These are phyloP conservation scores for Penicillium hesseltinei DNA, from an alignment of 2,329 filamentous ascomycete species.

Conservation along the genomic window DNA sequence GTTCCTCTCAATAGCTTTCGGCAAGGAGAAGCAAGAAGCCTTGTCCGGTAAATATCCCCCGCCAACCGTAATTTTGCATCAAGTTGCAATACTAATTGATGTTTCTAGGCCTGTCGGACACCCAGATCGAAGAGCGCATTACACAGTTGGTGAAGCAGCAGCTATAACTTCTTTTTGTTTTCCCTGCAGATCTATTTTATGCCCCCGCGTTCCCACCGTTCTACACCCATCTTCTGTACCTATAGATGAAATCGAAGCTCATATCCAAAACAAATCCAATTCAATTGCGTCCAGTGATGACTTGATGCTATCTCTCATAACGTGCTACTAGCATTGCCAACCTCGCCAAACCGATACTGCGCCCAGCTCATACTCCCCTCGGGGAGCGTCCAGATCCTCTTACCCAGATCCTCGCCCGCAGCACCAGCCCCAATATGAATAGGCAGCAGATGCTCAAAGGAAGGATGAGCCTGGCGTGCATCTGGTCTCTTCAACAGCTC, in stretches of 20 bases:
- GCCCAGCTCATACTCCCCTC: conserved; percentile 57
- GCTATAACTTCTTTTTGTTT: conserved; percentile 29
- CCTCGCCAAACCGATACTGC: conserved; percentile 52
- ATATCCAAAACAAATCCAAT: conserved; percentile 11
- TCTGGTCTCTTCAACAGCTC: conserved; percentile 51
- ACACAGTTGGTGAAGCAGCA: conserved; percentile 59
- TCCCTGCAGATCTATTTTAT: conserved; percentile 21
- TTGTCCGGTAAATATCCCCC: conserved; percentile 53
- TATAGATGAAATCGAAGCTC: conserved; percentile 39
- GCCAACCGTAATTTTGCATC: neutral
- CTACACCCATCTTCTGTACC: conserved; percentile 34
- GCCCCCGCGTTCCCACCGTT: conserved; percentile 26
- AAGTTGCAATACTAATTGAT: conserved; percentile 12
- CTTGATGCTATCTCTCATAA: neutral
- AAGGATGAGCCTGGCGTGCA: conserved; percentile 62
- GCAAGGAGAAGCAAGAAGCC: conserved; percentile 65
- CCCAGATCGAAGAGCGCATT: conserved; percentile 68
- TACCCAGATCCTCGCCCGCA: conserved; percentile 49
- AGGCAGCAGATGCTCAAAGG: conserved; percentile 62
- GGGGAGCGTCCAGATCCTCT: conserved; percentile 48
- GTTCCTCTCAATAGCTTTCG: conserved; percentile 52
- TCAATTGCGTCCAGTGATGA: neutral
- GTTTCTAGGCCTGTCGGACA: conserved; percentile 61
- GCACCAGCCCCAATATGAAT: conserved; percentile 59
- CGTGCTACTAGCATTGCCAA: conserved; percentile 22